Conservation (phyloP, 228 moss, liverwort and hornwort species). For the Sphagnum fallax region DNA sequence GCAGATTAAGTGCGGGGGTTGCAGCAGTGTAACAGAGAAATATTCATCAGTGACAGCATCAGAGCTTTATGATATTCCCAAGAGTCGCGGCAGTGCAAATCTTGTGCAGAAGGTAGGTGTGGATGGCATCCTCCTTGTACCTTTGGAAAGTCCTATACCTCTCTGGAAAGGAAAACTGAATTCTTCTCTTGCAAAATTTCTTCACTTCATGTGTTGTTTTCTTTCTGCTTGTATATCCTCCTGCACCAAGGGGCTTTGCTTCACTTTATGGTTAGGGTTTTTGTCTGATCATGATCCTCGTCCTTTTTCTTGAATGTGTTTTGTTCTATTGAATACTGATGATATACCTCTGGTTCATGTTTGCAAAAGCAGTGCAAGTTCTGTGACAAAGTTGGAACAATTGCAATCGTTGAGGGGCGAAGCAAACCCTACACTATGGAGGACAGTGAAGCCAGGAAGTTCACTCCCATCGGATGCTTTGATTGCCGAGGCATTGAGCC, state of each 20-base stretch:
- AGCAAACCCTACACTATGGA: constrained; percentile 76
- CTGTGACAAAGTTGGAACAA: constrained; percentile 76
- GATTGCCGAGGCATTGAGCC: constrained; percentile 91
- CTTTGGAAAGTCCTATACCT: too few relatives aligned
- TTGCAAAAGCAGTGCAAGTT: constrained; percentile 63
- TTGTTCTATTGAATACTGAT: too few relatives aligned
- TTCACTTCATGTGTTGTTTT: too few relatives aligned
- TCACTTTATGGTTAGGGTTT: neutral
- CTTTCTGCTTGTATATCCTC: too few relatives aligned
- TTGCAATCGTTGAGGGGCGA: constrained; percentile 64
- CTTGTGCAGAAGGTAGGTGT: constrained; percentile 85
- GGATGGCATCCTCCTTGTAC: neutral
- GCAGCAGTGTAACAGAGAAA: constrained; percentile 82
- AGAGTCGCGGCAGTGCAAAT: constrained; percentile 89
- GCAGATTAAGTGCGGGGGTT: constrained; percentile 88
- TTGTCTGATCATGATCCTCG: neutral
- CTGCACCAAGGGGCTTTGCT: too few relatives aligned
- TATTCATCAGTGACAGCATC: constrained; percentile 81
- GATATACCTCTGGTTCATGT: too few relatives aligned
- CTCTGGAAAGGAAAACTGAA: neutral
- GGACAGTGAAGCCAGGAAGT: constrained; percentile 74
- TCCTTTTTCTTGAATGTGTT: too few relatives aligned
- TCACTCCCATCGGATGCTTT: constrained; percentile 73
- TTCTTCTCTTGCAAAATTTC: neutral
- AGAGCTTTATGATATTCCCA: constrained; percentile 80